These are phyloP conservation scores for Cryoendolithus antarcticus DNA, from an alignment of 2,329 filamentous ascomycete genomes.

Conservation along the genomic window DNA sequence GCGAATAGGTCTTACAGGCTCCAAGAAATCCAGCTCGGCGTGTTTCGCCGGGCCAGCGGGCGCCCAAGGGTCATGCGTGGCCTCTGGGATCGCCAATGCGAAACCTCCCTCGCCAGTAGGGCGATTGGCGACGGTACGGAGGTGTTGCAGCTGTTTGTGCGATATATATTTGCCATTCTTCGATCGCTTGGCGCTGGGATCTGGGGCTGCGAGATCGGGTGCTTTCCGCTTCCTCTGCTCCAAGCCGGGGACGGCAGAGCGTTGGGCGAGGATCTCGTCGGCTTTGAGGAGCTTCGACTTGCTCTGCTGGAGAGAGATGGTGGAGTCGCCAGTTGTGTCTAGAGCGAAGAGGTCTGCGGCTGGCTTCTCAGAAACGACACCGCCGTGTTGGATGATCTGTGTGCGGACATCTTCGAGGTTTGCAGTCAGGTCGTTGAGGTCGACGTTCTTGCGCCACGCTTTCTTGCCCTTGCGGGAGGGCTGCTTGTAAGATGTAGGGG, in stretches of 20 bases:
- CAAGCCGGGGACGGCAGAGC: conserved; percentile 71
- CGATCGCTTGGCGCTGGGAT: conserved; percentile 55
- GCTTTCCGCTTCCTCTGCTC: conserved; percentile 62
- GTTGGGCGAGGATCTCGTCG: conserved; percentile 79
- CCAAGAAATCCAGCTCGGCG: conserved; percentile 51
- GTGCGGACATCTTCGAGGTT: conserved; percentile 77
- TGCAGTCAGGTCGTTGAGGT: conserved; percentile 71
- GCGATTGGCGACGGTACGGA: conserved; percentile 58
- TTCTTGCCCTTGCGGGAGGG: conserved; percentile 95
- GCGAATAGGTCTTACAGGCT: conserved; percentile 48
- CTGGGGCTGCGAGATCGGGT: conserved; percentile 60
- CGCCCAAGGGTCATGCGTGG: conserved; percentile 68
- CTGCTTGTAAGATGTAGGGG: conserved; percentile 76
- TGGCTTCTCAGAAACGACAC: conserved; percentile 70
- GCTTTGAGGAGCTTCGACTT: conserved; percentile 69
- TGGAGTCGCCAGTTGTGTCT: conserved; percentile 59
- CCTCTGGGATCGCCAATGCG: conserved; percentile 43
- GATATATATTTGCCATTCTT: conserved; percentile 65
- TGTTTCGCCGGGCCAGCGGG: conserved; percentile 38
- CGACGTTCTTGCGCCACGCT: conserved; percentile 97
- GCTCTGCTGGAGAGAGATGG: conserved; percentile 54
- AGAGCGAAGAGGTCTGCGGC: conserved; percentile 76
- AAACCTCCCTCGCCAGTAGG: conserved; percentile 47
- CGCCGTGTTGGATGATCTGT: conserved; percentile 83
- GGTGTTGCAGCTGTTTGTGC: conserved; percentile 66